A percentile compares a stretch with the other conserved stretches of the same genome.
Conservation (phyloP, 805 yeast genomes). For the Candida endomychidarum region DNA sequence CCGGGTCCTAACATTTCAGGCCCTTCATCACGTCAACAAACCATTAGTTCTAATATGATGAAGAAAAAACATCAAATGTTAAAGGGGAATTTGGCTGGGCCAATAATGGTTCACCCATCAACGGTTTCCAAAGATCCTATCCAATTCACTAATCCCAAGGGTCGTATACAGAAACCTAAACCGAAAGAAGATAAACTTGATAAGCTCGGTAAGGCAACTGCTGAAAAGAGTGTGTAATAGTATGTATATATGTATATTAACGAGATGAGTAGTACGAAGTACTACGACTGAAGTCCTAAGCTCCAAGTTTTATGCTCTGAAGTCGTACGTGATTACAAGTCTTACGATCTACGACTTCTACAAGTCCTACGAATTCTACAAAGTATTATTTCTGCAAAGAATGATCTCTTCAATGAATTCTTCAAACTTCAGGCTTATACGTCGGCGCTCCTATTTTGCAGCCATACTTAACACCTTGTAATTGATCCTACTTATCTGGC, state of each 20-base stretch:
- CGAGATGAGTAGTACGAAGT: no score
- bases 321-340: no score
- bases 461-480: no score
- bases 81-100: slow-evolving; percentile 6
- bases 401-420: no score
- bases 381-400: no score
- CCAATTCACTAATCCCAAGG: slow-evolving; percentile 13
- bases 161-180: slow-evolving; percentile 13
- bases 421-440: no score
- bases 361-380: no score
- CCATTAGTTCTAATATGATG: slow-evolving; percentile 34
- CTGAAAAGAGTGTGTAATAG: slow-evolving; percentile 9
- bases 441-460: no score
- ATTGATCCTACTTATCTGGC: no score
- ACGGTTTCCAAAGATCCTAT: slow-evolving; percentile 15
- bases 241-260: slow-evolving; percentile 1
- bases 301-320: no score
- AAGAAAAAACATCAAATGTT: slow-evolving; percentile 29
- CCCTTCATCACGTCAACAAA: slow-evolving; percentile 30
- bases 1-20: slow-evolving; percentile 9
- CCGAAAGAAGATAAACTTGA: neutral
- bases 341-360: no score
- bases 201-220: neutral
- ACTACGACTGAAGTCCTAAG: no score
- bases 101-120: neutral